phyloP scores from a whole-genome alignment of 2,329 filamentous ascomycete genomes.

The Neofusicoccum ribis region DNA sequence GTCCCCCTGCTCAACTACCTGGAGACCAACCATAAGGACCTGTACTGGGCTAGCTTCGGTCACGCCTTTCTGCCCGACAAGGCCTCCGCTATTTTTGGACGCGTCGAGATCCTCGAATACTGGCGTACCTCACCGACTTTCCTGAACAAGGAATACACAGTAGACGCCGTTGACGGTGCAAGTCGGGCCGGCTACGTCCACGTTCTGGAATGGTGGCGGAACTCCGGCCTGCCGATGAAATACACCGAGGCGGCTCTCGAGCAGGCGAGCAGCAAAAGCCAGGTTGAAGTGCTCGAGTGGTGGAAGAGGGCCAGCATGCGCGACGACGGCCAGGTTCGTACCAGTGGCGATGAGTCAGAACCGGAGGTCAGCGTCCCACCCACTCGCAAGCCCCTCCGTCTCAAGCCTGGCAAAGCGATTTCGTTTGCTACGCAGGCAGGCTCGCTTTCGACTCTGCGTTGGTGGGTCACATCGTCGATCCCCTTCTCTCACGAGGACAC shows the following conservation, averaged over 20 bases:
- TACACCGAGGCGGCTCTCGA: slow-evolving; percentile 88
- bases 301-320: slow-evolving; percentile 70
- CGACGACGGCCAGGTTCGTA: slow-evolving; percentile 17
- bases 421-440: slow-evolving; percentile 82
- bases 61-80: slow-evolving; percentile 81
- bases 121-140: slow-evolving; percentile 85
- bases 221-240: slow-evolving; percentile 74
- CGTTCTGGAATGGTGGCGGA: slow-evolving; percentile 89
- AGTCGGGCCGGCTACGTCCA: slow-evolving; percentile 82
- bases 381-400: slow-evolving; percentile 44
- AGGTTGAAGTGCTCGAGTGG: slow-evolving; percentile 87
- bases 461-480: slow-evolving; percentile 85
- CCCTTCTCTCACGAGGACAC: slow-evolving; percentile 77
- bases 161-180: slow-evolving; percentile 83
- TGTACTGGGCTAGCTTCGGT: slow-evolving; percentile 85
- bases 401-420: slow-evolving; percentile 83
- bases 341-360: slow-evolving; percentile 29
- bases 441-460: slow-evolving; percentile 72
- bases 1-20: slow-evolving; percentile 75
- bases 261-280: slow-evolving; percentile 80
- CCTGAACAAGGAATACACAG: slow-evolving; percentile 80
- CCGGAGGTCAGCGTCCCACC: slow-evolving; percentile 13
- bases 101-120: slow-evolving; percentile 82
- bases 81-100: slow-evolving; percentile 82
- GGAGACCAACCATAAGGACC: slow-evolving; percentile 65